Evolutionary conservation across 1,139 yeast genomes (phyloP), one percentile per base, ranked within the genome.

Genomic region (Ogataea hybrid): DNA sequence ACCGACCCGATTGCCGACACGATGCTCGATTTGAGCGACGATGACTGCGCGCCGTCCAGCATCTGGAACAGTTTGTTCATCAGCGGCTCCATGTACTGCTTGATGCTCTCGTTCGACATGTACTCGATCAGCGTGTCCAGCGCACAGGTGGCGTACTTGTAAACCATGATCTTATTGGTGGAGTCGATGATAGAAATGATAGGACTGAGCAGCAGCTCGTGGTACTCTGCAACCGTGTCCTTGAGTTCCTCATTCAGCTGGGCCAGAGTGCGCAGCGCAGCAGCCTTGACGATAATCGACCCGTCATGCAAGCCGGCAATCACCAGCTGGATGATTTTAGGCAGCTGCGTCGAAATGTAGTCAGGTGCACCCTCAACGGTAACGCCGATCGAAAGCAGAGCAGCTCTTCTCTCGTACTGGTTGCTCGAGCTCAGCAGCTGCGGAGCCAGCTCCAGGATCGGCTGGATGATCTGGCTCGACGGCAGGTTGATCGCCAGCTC

Each of bases 1-100:
- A 96, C 88, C 29, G 97, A 89, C 43, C 97, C 97, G 61, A 92
- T 86, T 28, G 97, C 97, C 43, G 96, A 86, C 46, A 92, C 96
- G 58, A 92, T 86, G 41, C 95, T 86, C 38, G 92, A 76, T 69
- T 85, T 87, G 62, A 92, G 77, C 35, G 84, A 75, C 5, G 81
- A 71, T 28, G 88, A 71, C 38, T 70, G 68, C 29, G 84, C 80
- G 53, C 73, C 71, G 56, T 79, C 83, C 58, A 92, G 77, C 84
- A 92, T 83, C 47, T 76, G 79, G 71, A 89, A 81, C 54, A 94
- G 75, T 60, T 90, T 86, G 67, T 87, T 87, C 84, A 90, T 88
- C 65, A 92, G 77, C 40, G 95, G 90, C 54, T 83, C 92, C 58
- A 92, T 71, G 68, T 90, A 92, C 55, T 78, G 73, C 46, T 79